Base-by-base conservation (phyloP, 139 green algal genomes). In the Zygnema circumcarinatum region DNA sequence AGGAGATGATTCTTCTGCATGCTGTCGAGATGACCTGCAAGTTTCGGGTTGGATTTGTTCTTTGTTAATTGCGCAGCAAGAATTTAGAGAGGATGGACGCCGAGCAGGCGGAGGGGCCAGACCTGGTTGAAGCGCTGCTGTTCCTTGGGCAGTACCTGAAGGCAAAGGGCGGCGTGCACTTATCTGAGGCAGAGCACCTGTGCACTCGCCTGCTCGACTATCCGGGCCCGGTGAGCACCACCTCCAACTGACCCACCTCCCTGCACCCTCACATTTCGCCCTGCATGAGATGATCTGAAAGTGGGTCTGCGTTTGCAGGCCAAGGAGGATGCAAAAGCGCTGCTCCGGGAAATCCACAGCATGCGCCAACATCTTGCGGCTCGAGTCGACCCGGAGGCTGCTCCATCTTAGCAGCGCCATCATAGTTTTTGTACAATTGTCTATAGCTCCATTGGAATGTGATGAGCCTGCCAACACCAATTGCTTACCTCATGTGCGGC, bases 251-350 rank as follows among this genome's bases (percentile, higher is more conserved):
- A n/a, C n/a, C 56, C n/a, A 72, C 29, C 56, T 35, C 25, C 62
- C 73, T 81, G n/a, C 32, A 72, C 56, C 56, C 56, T n/a, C n/a
- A 21, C 21, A 21, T 79, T 79, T 1, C 54, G 11, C 31, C 20
- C 47, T 85, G 1, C 22, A 67, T 76, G 2, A 32, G 1, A 42
- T 20, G 42, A 42, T 41, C 33, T 76, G 35, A 38, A 36, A 1
- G 31, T 85, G 3, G 2, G 72, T 79, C 72, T 79, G 38, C 72
- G 1, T 1, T 83, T 40, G 84, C 85, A 90, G 86, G 81, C 87
- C n/a, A 97, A 96, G 90, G 95, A 98, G 91, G 62, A 90, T 0
- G 96, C 96, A 33, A 98, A 98, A 87, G 92, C 92, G 0, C 85
- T 97, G 53, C 90, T 98, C 62, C 62, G 94, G 7, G 95, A 98